phyloP scores from a whole-genome alignment of 176 grass and related monocot species.

The Ensete glaucum region DNA sequence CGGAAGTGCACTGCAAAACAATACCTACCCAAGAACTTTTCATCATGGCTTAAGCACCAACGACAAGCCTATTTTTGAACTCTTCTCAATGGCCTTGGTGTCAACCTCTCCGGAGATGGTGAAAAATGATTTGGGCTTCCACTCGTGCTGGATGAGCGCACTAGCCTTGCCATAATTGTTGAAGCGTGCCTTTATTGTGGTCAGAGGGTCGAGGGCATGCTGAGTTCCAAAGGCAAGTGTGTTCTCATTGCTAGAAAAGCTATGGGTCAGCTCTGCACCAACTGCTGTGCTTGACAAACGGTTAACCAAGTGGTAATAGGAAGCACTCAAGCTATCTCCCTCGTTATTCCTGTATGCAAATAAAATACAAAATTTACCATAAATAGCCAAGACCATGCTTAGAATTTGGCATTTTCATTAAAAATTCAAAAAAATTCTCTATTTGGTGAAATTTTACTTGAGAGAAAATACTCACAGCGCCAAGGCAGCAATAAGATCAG shows the following conservation, averaged over 20 bases:
- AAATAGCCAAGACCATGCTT: background rate
- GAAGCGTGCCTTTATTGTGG: conserved; percentile 53
- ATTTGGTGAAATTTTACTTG: too few species aligned
- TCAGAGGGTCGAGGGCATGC: conserved; percentile 64
- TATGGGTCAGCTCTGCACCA: conserved; percentile 70
- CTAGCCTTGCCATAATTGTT: conserved; percentile 77
- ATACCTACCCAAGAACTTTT: background rate
- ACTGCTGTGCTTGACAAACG: conserved; percentile 45
- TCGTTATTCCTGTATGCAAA: conserved; percentile 70
- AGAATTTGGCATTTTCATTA: background rate
- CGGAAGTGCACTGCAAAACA: conserved; percentile 9
- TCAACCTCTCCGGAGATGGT: conserved; percentile 77
- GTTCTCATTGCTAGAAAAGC: conserved; percentile 61
- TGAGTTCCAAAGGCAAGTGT: conserved; percentile 61
- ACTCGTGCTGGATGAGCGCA: conserved; percentile 77
- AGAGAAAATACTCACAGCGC: conserved; percentile 49
- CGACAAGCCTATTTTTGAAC: conserved; percentile 76
- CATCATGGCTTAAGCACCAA: conserved; percentile 80
- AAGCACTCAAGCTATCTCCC: conserved; percentile 62
- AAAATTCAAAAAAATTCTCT: background rate
- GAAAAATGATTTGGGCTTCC: conserved; percentile 56
- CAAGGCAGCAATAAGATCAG: conserved; percentile 64
- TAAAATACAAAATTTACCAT: background rate
- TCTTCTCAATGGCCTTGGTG: conserved; percentile 96
- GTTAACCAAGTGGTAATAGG: conserved; percentile 68